phyloP scores from a whole-genome alignment of 2,329 filamentous ascomycete genomes.

The Leptographium radiaticola region DNA sequence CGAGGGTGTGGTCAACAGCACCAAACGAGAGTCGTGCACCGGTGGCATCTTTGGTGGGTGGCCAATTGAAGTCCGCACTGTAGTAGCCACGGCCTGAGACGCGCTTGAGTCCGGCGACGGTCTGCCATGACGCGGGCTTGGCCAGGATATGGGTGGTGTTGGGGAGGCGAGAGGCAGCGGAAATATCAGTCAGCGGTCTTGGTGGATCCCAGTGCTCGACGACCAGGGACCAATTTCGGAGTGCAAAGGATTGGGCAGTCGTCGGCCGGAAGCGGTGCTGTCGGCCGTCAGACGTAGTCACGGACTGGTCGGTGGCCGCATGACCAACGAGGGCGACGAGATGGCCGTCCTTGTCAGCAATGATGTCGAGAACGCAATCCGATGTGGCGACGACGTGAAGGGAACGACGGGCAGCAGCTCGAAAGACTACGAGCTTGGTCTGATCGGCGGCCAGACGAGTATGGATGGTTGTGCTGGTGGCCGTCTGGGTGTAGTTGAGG shows the following conservation, averaged over 20 bases:
- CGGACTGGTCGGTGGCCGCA: not conserved
- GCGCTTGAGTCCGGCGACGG: slow-evolving; percentile 3
- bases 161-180: not conserved
- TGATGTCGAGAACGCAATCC: not conserved
- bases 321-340: not conserved
- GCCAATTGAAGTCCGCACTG: not conserved
- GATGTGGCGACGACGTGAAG: not conserved
- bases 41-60: not conserved
- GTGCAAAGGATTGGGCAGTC: not conserved
- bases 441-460: slow-evolving; percentile 25
- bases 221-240: slow-evolving; percentile 5
- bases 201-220: slow-evolving; percentile 8
- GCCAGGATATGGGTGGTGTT: slow-evolving; percentile 5
- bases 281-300: not conserved
- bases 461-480: slow-evolving; percentile 17
- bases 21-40: slow-evolving; percentile 7
- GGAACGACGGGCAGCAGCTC: not conserved
- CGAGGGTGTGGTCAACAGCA: slow-evolving; percentile 2
- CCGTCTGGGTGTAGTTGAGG: slow-evolving; percentile 7
- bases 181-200: not conserved
- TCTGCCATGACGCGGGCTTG: slow-evolving; percentile 1
- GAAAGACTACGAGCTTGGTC: slow-evolving; percentile 20
- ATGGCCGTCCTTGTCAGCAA: not conserved
- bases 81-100: slow-evolving; percentile 8
- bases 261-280: not conserved